Evolutionary conservation across 2,329 filamentous ascomycete genomes (phyloP).

Genomic region (Claviceps africana): DNA sequence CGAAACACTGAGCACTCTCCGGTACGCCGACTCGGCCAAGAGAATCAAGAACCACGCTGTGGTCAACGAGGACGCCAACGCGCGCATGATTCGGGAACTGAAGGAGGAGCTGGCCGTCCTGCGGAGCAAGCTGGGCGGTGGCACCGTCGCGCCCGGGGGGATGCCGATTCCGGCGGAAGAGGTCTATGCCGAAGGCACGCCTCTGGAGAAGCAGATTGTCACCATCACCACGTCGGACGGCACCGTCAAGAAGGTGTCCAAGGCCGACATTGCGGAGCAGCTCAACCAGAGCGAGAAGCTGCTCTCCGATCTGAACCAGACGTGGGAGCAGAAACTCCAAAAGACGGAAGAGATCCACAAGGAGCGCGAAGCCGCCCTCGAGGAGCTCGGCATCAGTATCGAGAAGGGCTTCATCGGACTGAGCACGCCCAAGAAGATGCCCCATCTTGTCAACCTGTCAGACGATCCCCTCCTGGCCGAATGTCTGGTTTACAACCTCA

Average conservation of each 20-base stretch:
- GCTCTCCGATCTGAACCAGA: conserved; percentile 90
- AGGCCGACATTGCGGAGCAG: conserved; percentile 95
- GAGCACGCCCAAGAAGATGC: conserved; percentile 97
- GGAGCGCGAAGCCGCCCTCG: conserved; percentile 83
- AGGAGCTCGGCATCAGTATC: conserved; percentile 96
- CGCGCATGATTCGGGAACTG: conserved; percentile 93
- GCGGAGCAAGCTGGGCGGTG: conserved; percentile 67
- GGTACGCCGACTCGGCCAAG: conserved; percentile 95
- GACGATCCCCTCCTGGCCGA: conserved; percentile 86
- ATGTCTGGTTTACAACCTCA: conserved; percentile 95
- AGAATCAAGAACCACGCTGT: conserved; percentile 99
- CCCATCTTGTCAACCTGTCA: conserved; percentile 95
- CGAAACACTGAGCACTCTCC: conserved; percentile 85
- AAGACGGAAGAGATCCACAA: conserved; percentile 98
- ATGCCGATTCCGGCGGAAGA: conserved; percentile 50
- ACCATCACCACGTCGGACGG: conserved; percentile 82
- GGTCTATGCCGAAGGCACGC: conserved; percentile 82
- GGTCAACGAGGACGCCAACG: conserved; percentile 97
- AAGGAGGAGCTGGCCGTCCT: conserved; percentile 87
- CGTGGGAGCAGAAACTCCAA: conserved; percentile 90
- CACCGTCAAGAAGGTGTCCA: conserved; percentile 84
- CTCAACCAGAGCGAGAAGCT: conserved; percentile 93
- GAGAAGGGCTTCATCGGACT: conserved; percentile 95
- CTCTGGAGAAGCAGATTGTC: conserved; percentile 89
- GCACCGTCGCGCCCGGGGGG: conserved; percentile 31